phyloP scores from a whole-genome alignment of 495 filamentous ascomycete genomes.

The Daldinia vernicosa region DNA sequence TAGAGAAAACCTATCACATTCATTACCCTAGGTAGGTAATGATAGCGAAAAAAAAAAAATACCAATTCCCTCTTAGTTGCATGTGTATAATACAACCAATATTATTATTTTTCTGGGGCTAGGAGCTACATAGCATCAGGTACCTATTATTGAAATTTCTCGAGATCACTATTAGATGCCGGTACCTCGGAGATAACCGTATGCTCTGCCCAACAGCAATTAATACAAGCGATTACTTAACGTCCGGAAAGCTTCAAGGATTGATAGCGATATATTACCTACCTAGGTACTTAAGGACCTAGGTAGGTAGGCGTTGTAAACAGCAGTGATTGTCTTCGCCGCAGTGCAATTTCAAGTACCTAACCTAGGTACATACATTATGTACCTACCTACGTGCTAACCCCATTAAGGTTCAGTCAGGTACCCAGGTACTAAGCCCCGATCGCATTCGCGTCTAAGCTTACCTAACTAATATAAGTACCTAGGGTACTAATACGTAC shows the following conservation, averaged over 20 bases:
- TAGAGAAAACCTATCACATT: neutral
- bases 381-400: neutral
- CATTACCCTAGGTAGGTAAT: no score
- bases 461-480: no score
- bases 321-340: constrained; percentile 1
- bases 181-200: neutral
- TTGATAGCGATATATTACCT: neutral
- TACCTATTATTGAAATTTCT: neutral
- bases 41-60: no score
- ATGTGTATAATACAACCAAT: no score
- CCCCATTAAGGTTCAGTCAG: neutral
- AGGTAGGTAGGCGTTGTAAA: neutral
- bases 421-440: neutral
- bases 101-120: no score
- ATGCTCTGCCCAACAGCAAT: neutral
- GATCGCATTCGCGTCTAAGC: no score
- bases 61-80: no score
- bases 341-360: constrained; percentile 17
- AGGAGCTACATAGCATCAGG: neutral
- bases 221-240: neutral
- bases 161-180: neutral
- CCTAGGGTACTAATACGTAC: neutral
- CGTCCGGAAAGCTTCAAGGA: neutral
- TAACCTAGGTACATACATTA: no score
- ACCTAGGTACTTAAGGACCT: neutral